Evolutionary conservation across 176 grass and related monocot genomes (phyloP), one percentile per base, ranked within the genome.

Genomic region (Phragmites australis): DNA sequence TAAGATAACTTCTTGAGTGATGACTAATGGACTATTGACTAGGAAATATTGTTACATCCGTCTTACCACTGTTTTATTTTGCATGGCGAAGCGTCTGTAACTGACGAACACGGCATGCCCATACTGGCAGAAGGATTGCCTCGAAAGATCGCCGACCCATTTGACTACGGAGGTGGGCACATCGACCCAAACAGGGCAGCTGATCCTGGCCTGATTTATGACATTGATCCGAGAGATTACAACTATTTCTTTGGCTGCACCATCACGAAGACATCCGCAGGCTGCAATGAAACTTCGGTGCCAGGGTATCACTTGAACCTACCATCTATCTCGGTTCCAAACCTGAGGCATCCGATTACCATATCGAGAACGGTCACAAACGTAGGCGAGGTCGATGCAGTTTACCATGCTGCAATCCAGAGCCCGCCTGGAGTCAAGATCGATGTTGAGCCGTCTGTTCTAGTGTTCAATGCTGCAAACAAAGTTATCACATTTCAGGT

Each of bases 141-240:
- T 6, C 11, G 52, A 0, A 87, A 87, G 43, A 52, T 76, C 8
- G 85, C 85, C 13, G 79, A 82, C 34, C 85, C 85, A 9, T 87
- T 87, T 5, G 85, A 87, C 61, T 87, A 87, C 0, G 78, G 85
- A 13, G 78, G 70, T 0, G 85, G 85, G 2, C 32, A 81, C 52
- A 58, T 83, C 9, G 45, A 75, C 26, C 81, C 71, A 5, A 83
- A 55, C 49, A 34, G 58, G 4, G 81, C 81, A 23, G 47, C 71
- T 8, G 48, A 75, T 22, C 81, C 81, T 32, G 81, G 81, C 19
- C 81, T 83, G 4, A 67, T 83, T 56, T 83, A 67, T n/a, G 70
- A 83, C 71, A 75, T 83, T 23, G 71, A 83, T 25, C 71, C 81
- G 23, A 66, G 3, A 0, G 81, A 57, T 57, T 84, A 84, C 25